Evolutionary conservation across 2,329 filamentous ascomycete genomes (phyloP).

Genomic region (Fusarium ambrosium): DNA sequence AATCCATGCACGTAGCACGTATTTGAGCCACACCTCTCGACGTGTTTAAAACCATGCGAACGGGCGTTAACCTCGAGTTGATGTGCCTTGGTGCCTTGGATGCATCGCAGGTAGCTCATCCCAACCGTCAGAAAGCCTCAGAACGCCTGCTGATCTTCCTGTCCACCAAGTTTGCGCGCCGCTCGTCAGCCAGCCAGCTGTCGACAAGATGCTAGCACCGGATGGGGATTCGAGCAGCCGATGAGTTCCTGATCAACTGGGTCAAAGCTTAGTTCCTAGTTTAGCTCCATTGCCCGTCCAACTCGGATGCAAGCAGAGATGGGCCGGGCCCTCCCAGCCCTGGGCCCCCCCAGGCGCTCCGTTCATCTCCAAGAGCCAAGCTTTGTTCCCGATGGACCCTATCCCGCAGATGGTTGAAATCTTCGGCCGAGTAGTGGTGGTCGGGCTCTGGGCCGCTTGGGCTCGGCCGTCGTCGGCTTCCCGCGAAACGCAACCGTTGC

Average conservation of each 20-base stretch:
- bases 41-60: conserved; percentile 22
- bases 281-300: conserved; percentile 18
- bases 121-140: conserved; percentile 21
- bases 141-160: conserved; percentile 26
- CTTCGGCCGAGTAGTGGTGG: conserved; percentile 38
- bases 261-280: conserved; percentile 32
- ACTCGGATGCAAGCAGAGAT: conserved; percentile 8
- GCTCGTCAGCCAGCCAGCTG: conserved; percentile 6
- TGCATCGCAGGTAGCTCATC: conserved; percentile 11
- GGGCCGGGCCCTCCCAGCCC: conserved; percentile 9
- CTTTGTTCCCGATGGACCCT: conserved; percentile 20
- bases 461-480: conserved; percentile 36
- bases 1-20: background rate
- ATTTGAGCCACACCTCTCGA: conserved; percentile 24
- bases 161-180: conserved; percentile 5
- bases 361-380: conserved; percentile 16
- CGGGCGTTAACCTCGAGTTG: conserved; percentile 10
- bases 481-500: conserved; percentile 17
- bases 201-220: conserved; percentile 16
- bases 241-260: conserved; percentile 28
- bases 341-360: conserved; percentile 14
- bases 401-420: conserved; percentile 9
- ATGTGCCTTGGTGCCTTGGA: conserved; percentile 14
- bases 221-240: conserved; percentile 12
- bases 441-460: conserved; percentile 21